Conservation (phyloP, 805 yeast species). For the Kodamaea neixiangensis region DNA sequence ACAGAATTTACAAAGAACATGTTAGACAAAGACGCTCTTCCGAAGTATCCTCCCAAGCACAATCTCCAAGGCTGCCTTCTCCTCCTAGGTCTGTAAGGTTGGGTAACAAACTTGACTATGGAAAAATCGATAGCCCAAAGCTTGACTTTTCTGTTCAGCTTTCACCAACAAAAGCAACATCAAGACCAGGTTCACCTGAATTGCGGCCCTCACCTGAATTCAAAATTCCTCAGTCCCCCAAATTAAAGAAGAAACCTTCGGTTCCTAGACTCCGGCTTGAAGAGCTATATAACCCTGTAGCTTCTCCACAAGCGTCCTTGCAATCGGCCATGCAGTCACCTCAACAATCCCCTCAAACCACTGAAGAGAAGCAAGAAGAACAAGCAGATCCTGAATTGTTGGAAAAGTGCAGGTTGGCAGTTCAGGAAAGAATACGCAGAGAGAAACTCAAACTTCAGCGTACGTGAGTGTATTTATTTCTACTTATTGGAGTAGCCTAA, state of each 20-base stretch:
- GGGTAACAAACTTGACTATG: slow-evolving; percentile 3
- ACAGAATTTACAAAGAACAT: slow-evolving; percentile 53
- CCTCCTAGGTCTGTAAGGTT: background rate
- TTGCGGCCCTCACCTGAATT: slow-evolving; percentile 15
- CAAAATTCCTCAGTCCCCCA: slow-evolving; percentile 1
- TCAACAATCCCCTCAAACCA: background rate
- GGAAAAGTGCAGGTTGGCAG: slow-evolving; percentile 31
- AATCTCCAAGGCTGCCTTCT: slow-evolving; percentile 2
- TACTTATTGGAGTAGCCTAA: background rate
- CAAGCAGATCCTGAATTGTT: slow-evolving; percentile 5
- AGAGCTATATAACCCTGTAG: slow-evolving; percentile 20
- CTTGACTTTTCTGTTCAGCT: slow-evolving; percentile 5
- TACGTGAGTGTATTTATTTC: background rate
- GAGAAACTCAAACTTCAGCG: slow-evolving; percentile 12
- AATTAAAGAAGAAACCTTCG: slow-evolving; percentile 23
- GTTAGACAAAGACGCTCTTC: slow-evolving; percentile 16
- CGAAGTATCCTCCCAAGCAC: background rate
- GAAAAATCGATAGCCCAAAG: background rate
- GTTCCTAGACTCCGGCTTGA: slow-evolving; percentile 23
- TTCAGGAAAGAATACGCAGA: slow-evolving; percentile 22
- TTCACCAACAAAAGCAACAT: slow-evolving; percentile 8
- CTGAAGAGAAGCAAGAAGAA: slow-evolving; percentile 15
- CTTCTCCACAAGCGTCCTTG: slow-evolving; percentile 17
- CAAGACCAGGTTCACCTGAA: slow-evolving; percentile 11
- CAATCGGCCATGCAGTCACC: background rate